A percentile compares a stretch with the other conserved stretches of the same genome.
Evolutionary conservation across 2,329 filamentous ascomycete genomes (phyloP).

Genomic region (Penicillium aurantiogriseum): DNA sequence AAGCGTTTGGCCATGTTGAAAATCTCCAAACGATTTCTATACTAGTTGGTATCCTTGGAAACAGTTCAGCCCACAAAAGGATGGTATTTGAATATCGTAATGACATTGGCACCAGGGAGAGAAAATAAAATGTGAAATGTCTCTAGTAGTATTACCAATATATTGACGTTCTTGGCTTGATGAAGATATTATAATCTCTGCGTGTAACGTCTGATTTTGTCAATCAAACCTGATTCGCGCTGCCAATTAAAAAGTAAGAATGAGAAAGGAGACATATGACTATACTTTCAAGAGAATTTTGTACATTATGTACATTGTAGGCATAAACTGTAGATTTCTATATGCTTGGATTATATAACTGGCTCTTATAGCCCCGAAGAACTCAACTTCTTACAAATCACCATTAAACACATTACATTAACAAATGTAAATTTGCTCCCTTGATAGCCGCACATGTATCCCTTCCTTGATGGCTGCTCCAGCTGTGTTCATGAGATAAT

Average conservation of each 20-base stretch:
- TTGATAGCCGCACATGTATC: no score
- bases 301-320: not conserved
- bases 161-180: not conserved
- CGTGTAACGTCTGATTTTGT: not conserved
- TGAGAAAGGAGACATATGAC: not conserved
- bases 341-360: not conserved
- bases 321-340: not conserved
- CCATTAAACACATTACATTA: not conserved
- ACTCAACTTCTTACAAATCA: not conserved
- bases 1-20: not conserved
- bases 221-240: not conserved
- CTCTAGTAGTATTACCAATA: not conserved
- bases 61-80: not conserved
- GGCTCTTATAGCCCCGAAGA: not conserved
- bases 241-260: not conserved
- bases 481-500: no score
- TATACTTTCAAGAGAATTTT: not conserved
- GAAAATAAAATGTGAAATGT: no score
- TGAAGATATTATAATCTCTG: no score
- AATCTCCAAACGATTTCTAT: not conserved
- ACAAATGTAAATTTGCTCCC: not conserved
- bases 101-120: no score
- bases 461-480: no score
- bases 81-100: not conserved
- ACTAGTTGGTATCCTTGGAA: not conserved